These are phyloP conservation scores for Rhizopus delemar DNA, from an alignment of 371 early-diverging fungal genomes.

Conservation along the genomic window DNA sequence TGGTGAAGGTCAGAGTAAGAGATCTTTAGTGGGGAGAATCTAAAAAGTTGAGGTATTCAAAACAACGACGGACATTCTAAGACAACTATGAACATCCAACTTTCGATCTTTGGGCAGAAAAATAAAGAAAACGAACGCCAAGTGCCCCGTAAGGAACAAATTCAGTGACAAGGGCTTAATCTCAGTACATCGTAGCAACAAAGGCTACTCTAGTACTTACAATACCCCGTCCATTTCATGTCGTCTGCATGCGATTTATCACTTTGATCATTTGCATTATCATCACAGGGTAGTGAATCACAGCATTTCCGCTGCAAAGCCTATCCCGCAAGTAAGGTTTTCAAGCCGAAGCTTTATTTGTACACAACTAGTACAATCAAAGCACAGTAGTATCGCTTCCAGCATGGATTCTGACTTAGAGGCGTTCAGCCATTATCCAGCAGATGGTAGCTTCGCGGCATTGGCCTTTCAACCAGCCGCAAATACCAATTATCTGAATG, in stretches of 20 bases:
- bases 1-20: too few species aligned
- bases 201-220: conserved; percentile 22
- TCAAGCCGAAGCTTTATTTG: conserved; percentile 15
- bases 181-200: conserved; percentile 27
- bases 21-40: too few species aligned
- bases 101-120: too few species aligned
- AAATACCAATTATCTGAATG: conserved; percentile 60
- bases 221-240: conserved; percentile 21
- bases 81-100: too few species aligned
- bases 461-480: conserved; percentile 51
- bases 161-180: conserved; percentile 27
- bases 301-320: conserved; percentile 6
- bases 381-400: conserved; percentile 18
- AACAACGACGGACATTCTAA: too few species aligned
- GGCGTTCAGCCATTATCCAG: conserved; percentile 29
- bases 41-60: too few species aligned
- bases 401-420: conserved; percentile 27
- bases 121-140: too few species aligned
- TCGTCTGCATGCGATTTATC: conserved; percentile 17
- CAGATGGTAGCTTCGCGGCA: conserved; percentile 38
- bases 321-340: conserved; percentile 8
- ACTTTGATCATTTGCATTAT: conserved; percentile 3
- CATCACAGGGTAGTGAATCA: conserved; percentile 1
- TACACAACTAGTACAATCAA: background rate
- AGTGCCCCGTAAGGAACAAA: conserved; percentile 14